Base-by-base conservation (phyloP, 306 rosid genomes). In the Cicer yamashitae region DNA sequence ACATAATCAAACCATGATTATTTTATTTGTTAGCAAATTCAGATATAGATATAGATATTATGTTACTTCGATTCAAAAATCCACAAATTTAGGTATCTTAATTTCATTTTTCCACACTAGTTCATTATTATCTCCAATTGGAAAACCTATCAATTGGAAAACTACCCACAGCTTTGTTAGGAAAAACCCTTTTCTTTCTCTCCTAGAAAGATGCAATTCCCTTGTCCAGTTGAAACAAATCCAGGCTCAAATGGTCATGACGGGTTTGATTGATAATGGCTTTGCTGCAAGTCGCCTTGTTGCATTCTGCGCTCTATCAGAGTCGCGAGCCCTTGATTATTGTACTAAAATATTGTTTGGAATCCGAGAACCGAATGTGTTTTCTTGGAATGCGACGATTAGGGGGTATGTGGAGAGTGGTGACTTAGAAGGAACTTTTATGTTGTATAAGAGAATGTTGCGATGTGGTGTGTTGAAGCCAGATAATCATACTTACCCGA, bases 381-480 rank as follows among this genome's bases (percentile, higher is more conserved):
- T 85, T 79, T 93, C 96, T 18, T 93, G 96, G 97, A 93, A 91
- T 83, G 86, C 79, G 47, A 73, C 86, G 1, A 88, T 89, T 69
- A 85, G 92, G 87, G 97, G 96, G 37, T 82, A 62, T 67, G 62
- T 83, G 17, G 96, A 91, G 79, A 84, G 86, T 13, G 87, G 86
- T 30, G 73, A 67, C 10, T 74, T 84, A 43, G 79, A 77, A 72
- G 86, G 87, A 71, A 83, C 91, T 40, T 13, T 89, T 82, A 1
- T 57, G 68, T n/a, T 88, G 83, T 89, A 91, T 41, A 87, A 46
- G 83, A 74, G 70, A 41, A 88, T 93, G 93, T 82, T 93, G 71
- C 60, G 18, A 37, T 61, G 75, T 58, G 85, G 79, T 62, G 71
- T 78, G 56, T 73, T 83, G 65, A 81, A 68, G 67, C 96, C 97